These are phyloP conservation scores for Friedmanniomyces endolithicus DNA, from an alignment of 495 filamentous ascomycete species.

Conservation along the genomic window DNA sequence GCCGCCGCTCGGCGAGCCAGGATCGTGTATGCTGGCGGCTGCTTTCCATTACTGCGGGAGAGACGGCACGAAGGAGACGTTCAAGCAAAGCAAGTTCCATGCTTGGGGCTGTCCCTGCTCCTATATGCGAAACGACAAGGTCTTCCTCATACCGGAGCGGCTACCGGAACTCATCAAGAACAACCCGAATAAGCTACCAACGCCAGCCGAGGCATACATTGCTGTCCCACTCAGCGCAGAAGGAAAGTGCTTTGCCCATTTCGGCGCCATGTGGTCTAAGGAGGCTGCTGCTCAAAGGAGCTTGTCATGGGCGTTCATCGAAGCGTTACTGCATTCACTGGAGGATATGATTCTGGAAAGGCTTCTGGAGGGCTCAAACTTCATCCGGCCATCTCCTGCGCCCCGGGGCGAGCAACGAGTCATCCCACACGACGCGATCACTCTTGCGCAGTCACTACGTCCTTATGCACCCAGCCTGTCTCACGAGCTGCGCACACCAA, in stretches of 20 bases:
- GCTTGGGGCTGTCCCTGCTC: conserved; percentile 52
- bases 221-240: conserved; percentile 59
- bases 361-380: conserved; percentile 40
- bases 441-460: conserved; percentile 54
- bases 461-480: conserved; percentile 69
- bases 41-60: conserved; percentile 57
- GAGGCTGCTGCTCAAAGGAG: conserved; percentile 45
- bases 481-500: conserved; percentile 68
- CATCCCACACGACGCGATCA: conserved; percentile 40
- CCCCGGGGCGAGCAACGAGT: conserved; percentile 29
- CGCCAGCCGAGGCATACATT: conserved; percentile 56
- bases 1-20: conserved; percentile 44
- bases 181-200: conserved; percentile 49
- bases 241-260: conserved; percentile 59
- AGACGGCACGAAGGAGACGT: conserved; percentile 39
- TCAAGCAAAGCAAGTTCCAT: conserved; percentile 48
- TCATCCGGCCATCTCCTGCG: conserved; percentile 6
- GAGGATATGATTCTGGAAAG: conserved; percentile 58
- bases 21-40: conserved; percentile 52
- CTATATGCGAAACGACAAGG: conserved; percentile 63
- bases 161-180: conserved; percentile 46
- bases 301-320: conserved; percentile 57
- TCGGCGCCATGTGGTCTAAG: conserved; percentile 62
- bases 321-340: conserved; percentile 62
- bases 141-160: conserved; percentile 56